phyloP scores from a whole-genome alignment of 108 stramenopile genomes.

The Phaeodactylum tricornutum region DNA sequence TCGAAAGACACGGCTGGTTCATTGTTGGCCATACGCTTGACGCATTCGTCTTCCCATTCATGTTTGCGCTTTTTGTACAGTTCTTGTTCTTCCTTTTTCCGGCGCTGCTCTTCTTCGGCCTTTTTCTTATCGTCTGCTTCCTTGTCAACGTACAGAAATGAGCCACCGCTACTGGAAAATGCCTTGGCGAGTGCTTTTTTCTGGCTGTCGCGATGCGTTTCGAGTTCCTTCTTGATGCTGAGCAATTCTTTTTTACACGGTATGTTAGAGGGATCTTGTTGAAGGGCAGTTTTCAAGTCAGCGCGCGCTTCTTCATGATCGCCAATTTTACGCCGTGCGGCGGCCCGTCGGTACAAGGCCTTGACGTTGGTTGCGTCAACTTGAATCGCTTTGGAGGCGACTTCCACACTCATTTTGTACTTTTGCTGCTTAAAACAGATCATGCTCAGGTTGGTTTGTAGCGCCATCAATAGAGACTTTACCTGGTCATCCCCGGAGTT shows the following conservation, averaged over 20 bases:
- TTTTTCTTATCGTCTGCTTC: constrained; percentile 51
- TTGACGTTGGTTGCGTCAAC: constrained; percentile 71
- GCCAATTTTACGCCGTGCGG: constrained; percentile 48
- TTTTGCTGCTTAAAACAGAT: constrained; percentile 69
- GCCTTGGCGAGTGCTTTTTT: constrained; percentile 55
- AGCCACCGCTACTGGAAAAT: constrained; percentile 28
- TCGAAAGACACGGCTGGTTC: constrained; percentile 60
- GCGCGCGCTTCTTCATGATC: constrained; percentile 36
- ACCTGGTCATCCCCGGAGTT: constrained; percentile 72
- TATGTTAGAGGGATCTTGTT: constrained; percentile 42
- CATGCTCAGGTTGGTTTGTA: constrained; percentile 78
- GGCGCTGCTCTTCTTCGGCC: constrained; percentile 26
- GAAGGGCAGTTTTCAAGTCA: constrained; percentile 48
- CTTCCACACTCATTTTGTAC: constrained; percentile 32
- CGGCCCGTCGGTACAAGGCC: constrained; percentile 69
- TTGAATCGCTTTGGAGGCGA: constrained; percentile 57
- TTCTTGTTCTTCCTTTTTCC: constrained; percentile 36
- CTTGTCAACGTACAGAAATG: constrained; percentile 64
- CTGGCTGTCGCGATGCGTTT: constrained; percentile 30
- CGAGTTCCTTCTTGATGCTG: constrained; percentile 41
- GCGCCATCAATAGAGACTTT: constrained; percentile 41
- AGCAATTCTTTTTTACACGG: constrained; percentile 60
- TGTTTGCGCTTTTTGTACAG: constrained; percentile 46
- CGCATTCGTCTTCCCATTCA: constrained; percentile 84
- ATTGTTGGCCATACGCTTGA: constrained; percentile 46